Evolutionary conservation across 169 alveolate species (phyloP), one percentile per base, ranked within the genome.

Genomic region (Eimeria maxima): DNA sequence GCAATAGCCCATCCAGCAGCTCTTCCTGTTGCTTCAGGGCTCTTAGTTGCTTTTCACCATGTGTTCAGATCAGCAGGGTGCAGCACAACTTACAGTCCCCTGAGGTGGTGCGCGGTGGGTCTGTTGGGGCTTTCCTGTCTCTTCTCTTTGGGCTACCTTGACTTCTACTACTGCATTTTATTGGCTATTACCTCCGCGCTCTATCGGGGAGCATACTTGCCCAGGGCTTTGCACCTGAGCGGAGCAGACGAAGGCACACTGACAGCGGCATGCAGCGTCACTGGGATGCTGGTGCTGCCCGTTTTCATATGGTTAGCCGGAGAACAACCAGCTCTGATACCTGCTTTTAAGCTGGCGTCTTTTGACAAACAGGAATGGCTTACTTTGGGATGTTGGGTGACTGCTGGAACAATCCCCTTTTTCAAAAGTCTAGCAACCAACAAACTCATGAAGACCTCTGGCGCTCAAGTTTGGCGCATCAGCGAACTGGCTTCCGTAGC

Each of bases 401-500:
- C 89, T 22, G 91, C 89, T 13, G 78, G 93, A 6, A 50, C 86
- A 10, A 20, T 93, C 65, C 96, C 96, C 24, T 93, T 93, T 83
- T 71, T 57, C 78, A 93, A 93, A 38, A 93, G 93, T 50, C 33
- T 93, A 11, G 93, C 63, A 13, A 63, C 57, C 38, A 74, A 93
- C 89, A 33, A 53, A 42, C 89, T 93, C 86, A 81, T 83, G 91
- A 93, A 63, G 93, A 50, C 67, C 42, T 78, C 55, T 24, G 96
- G 96, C n/a, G 71, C 81, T 6, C 69, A 67, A 27, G 86, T 50
- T 6, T 93, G 96, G 96, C 96, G 96, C 71, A 81, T 93, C 53
- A 69, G 87, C 63, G 96, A 93, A 93, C 14, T 93, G 42, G 81
- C 60, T 6, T 93, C 96, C 18, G 73, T 78, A 0, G 20, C 33